Evolutionary conservation across 1,284 basidiomycete species (phyloP).

Genomic region (Tremellales sp.): DNA sequence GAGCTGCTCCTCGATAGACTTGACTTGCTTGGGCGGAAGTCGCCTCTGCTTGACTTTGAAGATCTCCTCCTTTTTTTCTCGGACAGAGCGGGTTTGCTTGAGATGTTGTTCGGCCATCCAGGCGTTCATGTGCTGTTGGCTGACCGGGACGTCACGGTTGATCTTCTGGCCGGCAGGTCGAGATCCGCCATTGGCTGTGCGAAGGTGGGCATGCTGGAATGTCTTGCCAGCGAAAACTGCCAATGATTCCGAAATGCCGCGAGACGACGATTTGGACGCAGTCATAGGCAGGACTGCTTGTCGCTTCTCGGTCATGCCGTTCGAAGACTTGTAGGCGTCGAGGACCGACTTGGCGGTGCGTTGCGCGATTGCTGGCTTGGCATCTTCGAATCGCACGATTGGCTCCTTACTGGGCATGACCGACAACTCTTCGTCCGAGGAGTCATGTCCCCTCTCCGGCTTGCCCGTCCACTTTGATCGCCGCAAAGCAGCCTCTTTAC

Average conservation of each 20-base stretch:
- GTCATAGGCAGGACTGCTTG: conserved; percentile 19
- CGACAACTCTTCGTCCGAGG: conserved; percentile 6
- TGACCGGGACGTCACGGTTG: conserved; percentile 21
- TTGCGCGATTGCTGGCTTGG: conserved; percentile 15
- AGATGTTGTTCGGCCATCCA: conserved; percentile 13
- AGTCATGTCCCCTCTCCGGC: not conserved
- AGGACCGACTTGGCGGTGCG: conserved; percentile 24
- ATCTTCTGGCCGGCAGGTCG: conserved; percentile 30
- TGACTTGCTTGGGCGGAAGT: conserved; percentile 21
- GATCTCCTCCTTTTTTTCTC: conserved; percentile 22
- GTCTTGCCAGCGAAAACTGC: conserved; percentile 26
- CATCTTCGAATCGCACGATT: conserved; percentile 8
- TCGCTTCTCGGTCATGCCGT: conserved; percentile 15
- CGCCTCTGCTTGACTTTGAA: conserved; percentile 16
- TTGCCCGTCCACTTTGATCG: not conserved
- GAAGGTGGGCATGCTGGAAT: conserved; percentile 24
- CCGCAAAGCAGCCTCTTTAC: not conserved
- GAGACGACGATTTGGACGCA: conserved; percentile 11
- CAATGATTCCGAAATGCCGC: conserved; percentile 27
- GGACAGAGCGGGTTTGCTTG: conserved; percentile 11
- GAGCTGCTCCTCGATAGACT: conserved; percentile 16
- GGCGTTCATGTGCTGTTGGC: conserved; percentile 13
- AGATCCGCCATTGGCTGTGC: conserved; percentile 21
- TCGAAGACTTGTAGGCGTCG: not conserved
- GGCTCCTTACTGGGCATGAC: not conserved